A percentile compares a stretch with the other conserved stretches of the same genome.
Evolutionary conservation across 1,139 yeast genomes (phyloP).

Genomic region (Kodamaea sp.): DNA sequence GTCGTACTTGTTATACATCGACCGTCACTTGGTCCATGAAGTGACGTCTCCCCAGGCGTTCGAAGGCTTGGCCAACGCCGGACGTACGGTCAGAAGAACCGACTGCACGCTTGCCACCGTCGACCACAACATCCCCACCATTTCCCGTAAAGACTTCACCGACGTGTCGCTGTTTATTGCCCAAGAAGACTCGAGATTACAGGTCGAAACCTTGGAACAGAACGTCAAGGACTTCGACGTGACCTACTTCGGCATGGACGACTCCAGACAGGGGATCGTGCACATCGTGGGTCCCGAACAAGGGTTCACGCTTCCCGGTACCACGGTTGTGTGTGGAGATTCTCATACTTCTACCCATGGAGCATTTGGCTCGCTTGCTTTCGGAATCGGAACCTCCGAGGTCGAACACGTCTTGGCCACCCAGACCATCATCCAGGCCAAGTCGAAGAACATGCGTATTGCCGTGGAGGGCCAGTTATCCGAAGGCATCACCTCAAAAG

Average conservation of each 20-base stretch:
- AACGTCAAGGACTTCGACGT: slow-evolving; percentile 88
- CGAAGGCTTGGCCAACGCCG: slow-evolving; percentile 88
- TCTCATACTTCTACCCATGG: slow-evolving; percentile 99
- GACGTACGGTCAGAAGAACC: slow-evolving; percentile 82
- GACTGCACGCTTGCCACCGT: slow-evolving; percentile 98
- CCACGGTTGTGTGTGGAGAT: slow-evolving; percentile 98
- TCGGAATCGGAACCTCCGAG: slow-evolving; percentile 98
- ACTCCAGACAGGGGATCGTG: slow-evolving; percentile 94
- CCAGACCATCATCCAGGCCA: slow-evolving; percentile 91
- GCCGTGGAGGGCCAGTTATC: slow-evolving; percentile 77
- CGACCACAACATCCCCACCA: slow-evolving; percentile 96
- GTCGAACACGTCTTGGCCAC: slow-evolving; percentile 98
- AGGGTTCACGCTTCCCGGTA: slow-evolving; percentile 97
- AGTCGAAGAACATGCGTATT: slow-evolving; percentile 94
- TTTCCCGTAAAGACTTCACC: slow-evolving; percentile 73
- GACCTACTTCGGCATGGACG: slow-evolving; percentile 92
- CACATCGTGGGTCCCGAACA: slow-evolving; percentile 99
- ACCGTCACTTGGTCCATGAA: slow-evolving; percentile 96
- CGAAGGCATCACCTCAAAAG: slow-evolving; percentile 94
- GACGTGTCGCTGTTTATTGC: slow-evolving; percentile 79
- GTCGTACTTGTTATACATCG: slow-evolving; percentile 83
- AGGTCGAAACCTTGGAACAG: slow-evolving; percentile 88
- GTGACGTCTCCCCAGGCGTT: slow-evolving; percentile 99
- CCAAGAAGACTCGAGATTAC: slow-evolving; percentile 88
- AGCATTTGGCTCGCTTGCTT: slow-evolving; percentile 97